A percentile compares a stretch with the other conserved stretches of the same genome.
Evolutionary conservation across 441 rosid genomes (phyloP).

Genomic region (Erodium moschatum): DNA sequence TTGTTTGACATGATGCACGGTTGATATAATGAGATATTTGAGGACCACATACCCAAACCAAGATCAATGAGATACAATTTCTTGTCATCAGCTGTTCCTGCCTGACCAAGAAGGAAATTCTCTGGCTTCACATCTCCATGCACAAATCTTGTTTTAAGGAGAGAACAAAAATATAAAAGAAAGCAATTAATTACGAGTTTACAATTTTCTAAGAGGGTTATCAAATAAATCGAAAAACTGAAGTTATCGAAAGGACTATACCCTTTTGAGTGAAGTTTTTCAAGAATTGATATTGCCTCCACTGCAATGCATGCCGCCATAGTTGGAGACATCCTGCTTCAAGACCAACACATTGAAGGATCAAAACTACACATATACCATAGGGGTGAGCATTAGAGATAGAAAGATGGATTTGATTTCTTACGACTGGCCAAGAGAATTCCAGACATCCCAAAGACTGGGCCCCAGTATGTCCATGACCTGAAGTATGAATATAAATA

Average conservation of each 20-base stretch:
- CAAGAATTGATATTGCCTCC: conserved; percentile 84
- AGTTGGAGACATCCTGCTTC: conserved; percentile 59
- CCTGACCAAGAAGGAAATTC: conserved; percentile 80
- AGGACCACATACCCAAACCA: conserved; percentile 58
- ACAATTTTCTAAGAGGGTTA: not conserved
- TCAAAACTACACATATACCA: not conserved
- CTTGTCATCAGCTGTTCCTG: conserved; percentile 41
- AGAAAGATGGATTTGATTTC: not conserved
- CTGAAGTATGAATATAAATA: conserved; percentile 30
- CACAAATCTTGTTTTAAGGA: conserved; percentile 44
- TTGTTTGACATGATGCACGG: too few relatives aligned
- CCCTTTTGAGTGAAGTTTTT: conserved; percentile 88
- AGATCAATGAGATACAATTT: conserved; percentile 60
- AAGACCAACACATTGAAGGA: not conserved
- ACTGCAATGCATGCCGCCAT: conserved; percentile 98
- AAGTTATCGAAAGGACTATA: conserved; percentile 19
- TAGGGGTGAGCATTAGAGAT: not conserved
- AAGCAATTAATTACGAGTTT: conserved; percentile 17
- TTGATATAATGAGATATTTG: not conserved
- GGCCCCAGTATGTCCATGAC: conserved; percentile 95
- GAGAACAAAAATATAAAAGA: not conserved
- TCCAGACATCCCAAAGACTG: conserved; percentile 97
- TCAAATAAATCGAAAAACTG: not conserved
- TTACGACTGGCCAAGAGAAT: conserved; percentile 61
- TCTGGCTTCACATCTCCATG: conserved; percentile 98